Conservation (phyloP, 306 rosid genomes). For the Cercis canadensis region DNA sequence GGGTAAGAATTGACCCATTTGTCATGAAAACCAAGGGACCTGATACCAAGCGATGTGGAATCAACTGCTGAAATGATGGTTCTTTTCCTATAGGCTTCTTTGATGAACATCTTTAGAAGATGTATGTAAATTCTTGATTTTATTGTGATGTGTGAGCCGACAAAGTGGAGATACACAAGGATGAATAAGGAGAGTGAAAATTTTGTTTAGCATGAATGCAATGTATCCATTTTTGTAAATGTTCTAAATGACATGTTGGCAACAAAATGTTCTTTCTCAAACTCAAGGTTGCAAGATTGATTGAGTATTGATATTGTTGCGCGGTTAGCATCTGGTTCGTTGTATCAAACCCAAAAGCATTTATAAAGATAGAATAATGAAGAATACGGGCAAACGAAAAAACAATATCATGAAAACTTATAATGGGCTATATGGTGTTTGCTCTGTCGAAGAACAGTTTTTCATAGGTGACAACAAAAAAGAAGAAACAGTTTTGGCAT, state of each 20-base stretch:
- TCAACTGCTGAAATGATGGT: constrained; percentile 71
- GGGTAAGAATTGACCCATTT: constrained; percentile 96
- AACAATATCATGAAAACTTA: background rate
- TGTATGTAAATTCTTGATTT: constrained; percentile 53
- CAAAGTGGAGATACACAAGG: constrained; percentile 43
- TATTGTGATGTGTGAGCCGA: constrained; percentile 43
- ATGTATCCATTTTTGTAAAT: constrained; percentile 60
- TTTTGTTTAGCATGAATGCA: constrained; percentile 57
- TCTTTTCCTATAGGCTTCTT: constrained; percentile 40
- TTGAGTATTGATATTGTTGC: background rate
- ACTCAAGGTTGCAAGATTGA: constrained; percentile 37
- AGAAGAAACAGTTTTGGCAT: background rate
- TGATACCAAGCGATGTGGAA: constrained; percentile 79
- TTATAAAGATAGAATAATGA: constrained; percentile 5
- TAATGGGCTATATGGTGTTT: no score
- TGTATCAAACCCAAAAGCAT: constrained; percentile 10
- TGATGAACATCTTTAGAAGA: constrained; percentile 51
- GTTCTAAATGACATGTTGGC: constrained; percentile 44
- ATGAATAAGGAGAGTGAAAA: constrained; percentile 57
- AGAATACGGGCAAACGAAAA: background rate
- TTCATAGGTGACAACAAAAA: no score
- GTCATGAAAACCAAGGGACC: constrained; percentile 92
- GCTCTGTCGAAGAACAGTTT: background rate
- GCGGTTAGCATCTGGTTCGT: constrained; percentile 5
- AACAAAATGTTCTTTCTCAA: constrained; percentile 39